Conservation (phyloP, 2,329 filamentous ascomycete genomes). For the Furcasterigmium sp. region DNA sequence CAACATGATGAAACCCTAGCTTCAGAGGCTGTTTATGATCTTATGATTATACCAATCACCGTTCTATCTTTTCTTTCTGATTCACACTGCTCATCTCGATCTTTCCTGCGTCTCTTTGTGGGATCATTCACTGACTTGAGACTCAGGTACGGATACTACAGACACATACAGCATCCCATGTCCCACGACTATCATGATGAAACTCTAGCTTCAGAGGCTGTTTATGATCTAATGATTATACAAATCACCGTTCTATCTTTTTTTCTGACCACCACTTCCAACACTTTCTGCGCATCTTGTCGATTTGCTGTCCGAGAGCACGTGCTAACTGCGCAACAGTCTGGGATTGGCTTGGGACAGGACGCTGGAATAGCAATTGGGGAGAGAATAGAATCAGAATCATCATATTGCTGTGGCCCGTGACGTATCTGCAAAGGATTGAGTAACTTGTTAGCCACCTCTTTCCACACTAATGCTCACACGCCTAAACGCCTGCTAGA, state of each 20-base stretch:
- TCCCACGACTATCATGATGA: conserved; percentile 2
- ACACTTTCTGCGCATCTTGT: too few species aligned
- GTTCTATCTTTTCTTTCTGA: conserved; percentile 18
- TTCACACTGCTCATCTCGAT: conserved; percentile 1
- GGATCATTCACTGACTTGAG: conserved; percentile 5
- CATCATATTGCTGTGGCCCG: too few species aligned
- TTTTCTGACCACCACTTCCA: conserved; percentile 9
- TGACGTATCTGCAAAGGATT: too few species aligned
- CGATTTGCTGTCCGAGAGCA: too few species aligned
- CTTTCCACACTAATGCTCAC: too few species aligned
- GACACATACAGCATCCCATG: not conserved
- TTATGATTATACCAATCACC: conserved; percentile 32
- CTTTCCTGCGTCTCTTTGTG: conserved; percentile 6
- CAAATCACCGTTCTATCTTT: conserved; percentile 25
- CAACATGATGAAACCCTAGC: conserved; percentile 33
- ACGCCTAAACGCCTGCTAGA: conserved; percentile 2
- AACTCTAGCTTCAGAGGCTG: conserved; percentile 34
- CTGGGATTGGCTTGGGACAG: too few species aligned
- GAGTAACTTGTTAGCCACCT: too few species aligned
- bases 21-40: conserved; percentile 46
- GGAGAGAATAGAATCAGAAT: too few species aligned
- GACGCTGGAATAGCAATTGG: too few species aligned
- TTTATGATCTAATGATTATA: conserved; percentile 40
- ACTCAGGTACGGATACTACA: not conserved
- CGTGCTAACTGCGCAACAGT: not conserved